Conservation (phyloP, 495 filamentous ascomycete genomes). For the Geopyxis carbonaria region DNA sequence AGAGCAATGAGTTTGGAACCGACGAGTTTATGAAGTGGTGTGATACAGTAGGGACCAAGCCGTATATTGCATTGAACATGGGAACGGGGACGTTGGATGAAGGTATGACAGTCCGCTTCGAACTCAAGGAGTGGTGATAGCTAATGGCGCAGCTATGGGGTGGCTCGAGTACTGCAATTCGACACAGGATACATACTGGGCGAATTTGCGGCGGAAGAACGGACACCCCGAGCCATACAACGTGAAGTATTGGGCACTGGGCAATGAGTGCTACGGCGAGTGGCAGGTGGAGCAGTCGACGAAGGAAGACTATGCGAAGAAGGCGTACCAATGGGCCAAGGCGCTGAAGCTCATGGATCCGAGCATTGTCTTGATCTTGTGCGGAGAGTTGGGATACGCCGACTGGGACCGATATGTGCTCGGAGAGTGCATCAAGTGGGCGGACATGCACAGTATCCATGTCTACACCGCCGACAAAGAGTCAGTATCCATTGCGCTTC, state of each 20-base stretch:
- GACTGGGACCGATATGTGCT: constrained; percentile 51
- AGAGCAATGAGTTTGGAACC: constrained; percentile 62
- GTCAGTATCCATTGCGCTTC: constrained; percentile 11
- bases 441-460: constrained; percentile 51
- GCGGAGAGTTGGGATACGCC: constrained; percentile 48
- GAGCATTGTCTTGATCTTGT: constrained; percentile 46
- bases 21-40: constrained; percentile 77
- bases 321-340: constrained; percentile 65
- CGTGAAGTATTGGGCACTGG: constrained; percentile 43
- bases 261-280: constrained; percentile 59
- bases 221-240: constrained; percentile 56
- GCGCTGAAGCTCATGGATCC: constrained; percentile 62
- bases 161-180: constrained; percentile 77
- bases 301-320: constrained; percentile 56
- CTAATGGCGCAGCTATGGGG: constrained; percentile 35
- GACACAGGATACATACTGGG: constrained; percentile 54
- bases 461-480: constrained; percentile 45
- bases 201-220: constrained; percentile 55
- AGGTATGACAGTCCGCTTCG: constrained; percentile 27
- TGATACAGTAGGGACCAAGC: constrained; percentile 47
- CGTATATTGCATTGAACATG: constrained; percentile 61
- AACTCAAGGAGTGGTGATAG: not conserved
- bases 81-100: constrained; percentile 62
- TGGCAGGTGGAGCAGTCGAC: constrained; percentile 67
- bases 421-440: constrained; percentile 46